These are phyloP conservation scores for Exophiala sp. DNA, from an alignment of 2,329 filamentous ascomycete species.

Conservation along the genomic window DNA sequence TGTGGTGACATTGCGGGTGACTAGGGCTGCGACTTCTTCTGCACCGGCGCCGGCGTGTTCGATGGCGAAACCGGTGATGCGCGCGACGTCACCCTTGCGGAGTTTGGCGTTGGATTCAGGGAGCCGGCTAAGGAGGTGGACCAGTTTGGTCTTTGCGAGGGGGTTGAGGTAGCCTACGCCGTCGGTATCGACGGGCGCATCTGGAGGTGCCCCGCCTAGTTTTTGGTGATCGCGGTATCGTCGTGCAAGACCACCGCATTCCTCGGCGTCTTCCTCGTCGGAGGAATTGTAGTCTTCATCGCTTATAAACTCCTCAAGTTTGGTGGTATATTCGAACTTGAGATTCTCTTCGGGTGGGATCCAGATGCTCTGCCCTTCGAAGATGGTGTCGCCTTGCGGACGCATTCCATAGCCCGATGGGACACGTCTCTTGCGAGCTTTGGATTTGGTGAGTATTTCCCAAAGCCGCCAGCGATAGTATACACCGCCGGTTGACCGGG, in stretches of 20 bases:
- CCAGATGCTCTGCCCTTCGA: constrained; percentile 77
- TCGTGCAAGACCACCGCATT: constrained; percentile 42
- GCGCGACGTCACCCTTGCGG: constrained; percentile 78
- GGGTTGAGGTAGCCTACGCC: constrained; percentile 72
- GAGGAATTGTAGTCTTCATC: constrained; percentile 84
- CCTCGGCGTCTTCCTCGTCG: constrained; percentile 71
- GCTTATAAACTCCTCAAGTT: constrained; percentile 73
- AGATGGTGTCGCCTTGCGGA: constrained; percentile 53
- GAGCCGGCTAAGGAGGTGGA: constrained; percentile 76
- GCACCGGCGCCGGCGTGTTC: constrained; percentile 79
- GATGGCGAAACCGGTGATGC: constrained; percentile 84
- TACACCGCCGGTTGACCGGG: constrained; percentile 71
- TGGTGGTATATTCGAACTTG: constrained; percentile 76
- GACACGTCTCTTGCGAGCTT: constrained; percentile 29
- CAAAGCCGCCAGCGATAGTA: constrained; percentile 94
- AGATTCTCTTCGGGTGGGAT: constrained; percentile 67
- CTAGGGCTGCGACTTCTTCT: constrained; percentile 86
- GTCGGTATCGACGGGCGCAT: constrained; percentile 30
- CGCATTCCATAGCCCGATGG: constrained; percentile 15
- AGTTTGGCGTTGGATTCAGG: constrained; percentile 72
- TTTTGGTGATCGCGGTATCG: constrained; percentile 37
- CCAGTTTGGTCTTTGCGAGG: constrained; percentile 76
- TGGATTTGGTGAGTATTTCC: constrained; percentile 71
- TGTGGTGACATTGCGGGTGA: constrained; percentile 74
- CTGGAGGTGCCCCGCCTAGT: constrained; percentile 26